phyloP scores from a whole-genome alignment of 495 filamentous ascomycete species.

The Hypoxylon trugodes region DNA sequence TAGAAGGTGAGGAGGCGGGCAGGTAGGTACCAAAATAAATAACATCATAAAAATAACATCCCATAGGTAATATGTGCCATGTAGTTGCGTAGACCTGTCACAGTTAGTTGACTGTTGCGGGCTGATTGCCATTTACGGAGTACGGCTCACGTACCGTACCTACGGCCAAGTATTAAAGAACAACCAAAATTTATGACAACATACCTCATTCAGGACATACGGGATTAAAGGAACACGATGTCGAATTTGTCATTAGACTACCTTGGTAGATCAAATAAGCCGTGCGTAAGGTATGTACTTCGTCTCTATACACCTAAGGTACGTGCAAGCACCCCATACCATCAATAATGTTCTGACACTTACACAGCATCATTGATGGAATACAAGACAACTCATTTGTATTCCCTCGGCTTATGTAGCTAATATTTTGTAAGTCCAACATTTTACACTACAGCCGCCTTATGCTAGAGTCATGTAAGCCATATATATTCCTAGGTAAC shows the following conservation, averaged over 20 bases:
- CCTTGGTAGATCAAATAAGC: not conserved
- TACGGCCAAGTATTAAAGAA: not conserved
- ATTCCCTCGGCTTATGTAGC: slow-evolving; percentile 16
- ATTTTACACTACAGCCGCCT: not conserved
- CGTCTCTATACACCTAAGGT: not conserved
- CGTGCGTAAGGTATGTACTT: not conserved
- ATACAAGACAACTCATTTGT: slow-evolving; percentile 36
- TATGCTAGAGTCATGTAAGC: not conserved
- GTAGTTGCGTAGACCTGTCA: slow-evolving; percentile 20
- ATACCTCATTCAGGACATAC: not conserved
- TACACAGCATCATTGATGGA: slow-evolving; percentile 19
- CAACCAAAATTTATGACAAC: not conserved
- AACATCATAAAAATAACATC: not conserved
- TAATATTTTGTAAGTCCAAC: not conserved
- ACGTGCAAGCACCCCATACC: not conserved
- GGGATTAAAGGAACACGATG: not conserved
- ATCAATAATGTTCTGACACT: not conserved
- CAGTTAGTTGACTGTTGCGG: not conserved
- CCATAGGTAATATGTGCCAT: no score
- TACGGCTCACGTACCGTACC: no score
- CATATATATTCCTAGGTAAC: no score
- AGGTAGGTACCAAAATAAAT: not conserved
- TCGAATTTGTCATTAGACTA: not conserved
- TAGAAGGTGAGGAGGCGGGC: no score
- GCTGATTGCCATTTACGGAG: not conserved